Base-by-base conservation (phyloP, 2,329 filamentous ascomycete genomes). In the Macrophomina pseudophaseolina region DNA sequence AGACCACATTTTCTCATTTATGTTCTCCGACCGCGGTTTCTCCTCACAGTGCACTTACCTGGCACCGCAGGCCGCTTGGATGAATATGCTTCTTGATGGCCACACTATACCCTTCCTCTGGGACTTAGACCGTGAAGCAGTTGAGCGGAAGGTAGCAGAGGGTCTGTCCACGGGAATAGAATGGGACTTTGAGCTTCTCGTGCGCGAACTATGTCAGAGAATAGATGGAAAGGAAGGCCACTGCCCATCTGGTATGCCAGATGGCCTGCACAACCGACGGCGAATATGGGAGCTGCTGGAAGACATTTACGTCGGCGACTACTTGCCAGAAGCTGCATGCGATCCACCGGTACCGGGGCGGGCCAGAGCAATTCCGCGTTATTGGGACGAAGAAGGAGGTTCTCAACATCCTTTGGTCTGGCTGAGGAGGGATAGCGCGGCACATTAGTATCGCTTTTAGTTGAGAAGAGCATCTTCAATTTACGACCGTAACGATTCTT, bases 181-280 rank as follows among this genome's bases (percentile, higher is more conserved):
- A 68, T 85, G 83, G 83, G 83, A 85, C n/a, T 80, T 82, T 58
- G 79, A 76, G 32, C 76, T 85, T 48, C 80, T 79, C 51, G 83
- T 60, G 12, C 56, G 56, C 28, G 12, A 35, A 7, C 56, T 60
- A 3, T 60, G 56, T 35, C 56, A 48, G 18, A 4, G 40, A 5
- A 3, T 48, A 18, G 11, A 48, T 18, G 40, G 40, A 23, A 12
- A 23, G 42, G 5, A 40, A 23, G 23, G 40, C 3, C 28, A 14
- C 2, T n/a, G 14, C 8, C 28, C 48, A 4, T 14, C 40, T 1
- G 42, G 40, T 16, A 48, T 60, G 56, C 56, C 56, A 28, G 40
- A 1, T 23, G 56, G 56, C 14, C 23, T 60, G 28, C 40, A 30
- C 1, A 60, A 60, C 16, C 56, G 56, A 14, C 23, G 30, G 30